phyloP scores from a whole-genome alignment of 2,329 filamentous ascomycete genomes.

The Fusarium miscanthi region DNA sequence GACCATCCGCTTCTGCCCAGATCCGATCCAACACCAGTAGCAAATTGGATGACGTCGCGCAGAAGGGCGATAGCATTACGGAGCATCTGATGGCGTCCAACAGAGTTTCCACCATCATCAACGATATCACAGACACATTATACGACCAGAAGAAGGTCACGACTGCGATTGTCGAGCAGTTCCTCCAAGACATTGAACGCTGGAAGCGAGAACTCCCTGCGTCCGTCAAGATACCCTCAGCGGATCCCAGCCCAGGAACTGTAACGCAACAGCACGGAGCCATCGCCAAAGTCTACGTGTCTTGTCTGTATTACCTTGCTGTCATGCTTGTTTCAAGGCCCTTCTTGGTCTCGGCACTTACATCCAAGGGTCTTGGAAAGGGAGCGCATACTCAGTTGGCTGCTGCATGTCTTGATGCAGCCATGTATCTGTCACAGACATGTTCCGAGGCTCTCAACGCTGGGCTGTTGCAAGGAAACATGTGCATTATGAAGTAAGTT shows the following conservation, averaged over 20 bases:
- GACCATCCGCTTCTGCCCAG: conserved; percentile 50
- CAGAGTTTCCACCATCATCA: conserved; percentile 56
- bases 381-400: conserved; percentile 54
- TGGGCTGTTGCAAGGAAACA: conserved; percentile 61
- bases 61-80: conserved; percentile 35
- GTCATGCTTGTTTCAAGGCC: conserved; percentile 68
- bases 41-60: conserved; percentile 20
- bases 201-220: conserved; percentile 60
- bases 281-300: conserved; percentile 64
- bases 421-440: conserved; percentile 65
- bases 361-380: conserved; percentile 48
- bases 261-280: conserved; percentile 46
- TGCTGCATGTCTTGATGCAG: conserved; percentile 65
- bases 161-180: conserved; percentile 51
- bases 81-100: conserved; percentile 55
- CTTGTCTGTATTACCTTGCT: conserved; percentile 68
- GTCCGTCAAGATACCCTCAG: conserved; percentile 39
- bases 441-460: conserved; percentile 60
- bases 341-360: conserved; percentile 63
- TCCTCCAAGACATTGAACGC: conserved; percentile 55
- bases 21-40: conserved; percentile 23
- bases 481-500: conserved; percentile 69
- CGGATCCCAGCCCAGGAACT: conserved; percentile 4
- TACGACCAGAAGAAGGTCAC: conserved; percentile 54
- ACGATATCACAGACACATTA: conserved; percentile 55